A percentile compares a stretch with the other conserved stretches of the same genome.
These are phyloP conservation scores for Pythium insidiosum DNA, from an alignment of 352 stramenopile genomes.

Conservation along the genomic window DNA sequence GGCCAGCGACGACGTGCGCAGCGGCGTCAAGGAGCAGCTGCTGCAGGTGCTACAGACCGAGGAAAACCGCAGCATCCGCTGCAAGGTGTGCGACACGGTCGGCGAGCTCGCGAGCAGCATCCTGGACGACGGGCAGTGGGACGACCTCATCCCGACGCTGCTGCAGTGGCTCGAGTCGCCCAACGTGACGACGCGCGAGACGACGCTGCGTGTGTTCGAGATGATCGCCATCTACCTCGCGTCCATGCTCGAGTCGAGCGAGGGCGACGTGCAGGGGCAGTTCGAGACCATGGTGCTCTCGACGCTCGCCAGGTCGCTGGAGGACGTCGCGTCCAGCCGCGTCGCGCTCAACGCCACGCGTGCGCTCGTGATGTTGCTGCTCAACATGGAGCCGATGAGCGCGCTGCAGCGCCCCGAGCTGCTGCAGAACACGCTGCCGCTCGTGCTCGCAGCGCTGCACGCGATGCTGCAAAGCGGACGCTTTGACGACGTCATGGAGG, in stretches of 20 bases:
- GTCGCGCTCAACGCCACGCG: slow-evolving; percentile 66
- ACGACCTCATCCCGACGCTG: slow-evolving; percentile 59
- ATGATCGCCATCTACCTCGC: slow-evolving; percentile 77
- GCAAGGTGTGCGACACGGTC: slow-evolving; percentile 80
- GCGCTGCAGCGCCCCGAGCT: slow-evolving; percentile 44
- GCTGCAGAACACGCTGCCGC: slow-evolving; percentile 33
- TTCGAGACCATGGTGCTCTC: slow-evolving; percentile 47
- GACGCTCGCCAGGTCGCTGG: slow-evolving; percentile 40
- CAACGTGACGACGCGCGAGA: slow-evolving; percentile 52
- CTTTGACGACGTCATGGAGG: slow-evolving; percentile 71
- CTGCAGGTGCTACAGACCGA: slow-evolving; percentile 54
- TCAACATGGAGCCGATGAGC: slow-evolving; percentile 60
- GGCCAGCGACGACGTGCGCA: slow-evolving; percentile 33
- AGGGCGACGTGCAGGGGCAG: slow-evolving; percentile 4
- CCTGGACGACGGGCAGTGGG: slow-evolving; percentile 75
- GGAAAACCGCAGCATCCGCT: slow-evolving; percentile 65
- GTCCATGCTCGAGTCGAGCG: slow-evolving; percentile 29
- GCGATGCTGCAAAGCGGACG: slow-evolving; percentile 36
- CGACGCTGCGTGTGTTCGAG: slow-evolving; percentile 65
- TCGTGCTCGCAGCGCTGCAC: slow-evolving; percentile 50
- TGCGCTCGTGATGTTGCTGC: slow-evolving; percentile 62
- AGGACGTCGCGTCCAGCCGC: slow-evolving; percentile 44
- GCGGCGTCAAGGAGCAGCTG: slow-evolving; percentile 48
- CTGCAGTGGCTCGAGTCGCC: slow-evolving; percentile 43
- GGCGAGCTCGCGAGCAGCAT: slow-evolving; percentile 74